Percentiles rank a stretch among this genome's conserved stretches.
These are phyloP conservation scores for Leccinum solheimii DNA, from an alignment of 1,284 basidiomycete species.

Conservation along the genomic window DNA sequence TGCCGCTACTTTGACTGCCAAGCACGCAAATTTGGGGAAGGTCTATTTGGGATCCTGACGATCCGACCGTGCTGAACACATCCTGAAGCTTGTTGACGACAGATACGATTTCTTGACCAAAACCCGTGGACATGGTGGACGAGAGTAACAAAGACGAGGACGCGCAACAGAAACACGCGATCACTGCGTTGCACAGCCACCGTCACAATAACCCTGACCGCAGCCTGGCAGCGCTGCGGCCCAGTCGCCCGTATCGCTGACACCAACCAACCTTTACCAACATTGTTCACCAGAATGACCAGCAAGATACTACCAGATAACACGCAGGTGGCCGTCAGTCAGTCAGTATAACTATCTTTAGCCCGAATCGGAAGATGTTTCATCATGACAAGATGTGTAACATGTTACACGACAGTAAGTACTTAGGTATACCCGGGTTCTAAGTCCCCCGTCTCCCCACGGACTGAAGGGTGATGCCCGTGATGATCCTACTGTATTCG, in stretches of 20 bases:
- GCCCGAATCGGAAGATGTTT: too few relatives aligned
- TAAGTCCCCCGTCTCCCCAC: background rate
- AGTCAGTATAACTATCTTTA: background rate
- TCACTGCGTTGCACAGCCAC: slow-evolving; percentile 30
- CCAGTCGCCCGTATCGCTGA: background rate
- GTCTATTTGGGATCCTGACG: slow-evolving; percentile 74
- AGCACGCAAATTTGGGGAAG: slow-evolving; percentile 85
- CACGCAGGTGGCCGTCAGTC: background rate
- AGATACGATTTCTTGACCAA: slow-evolving; percentile 75
- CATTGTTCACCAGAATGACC: background rate
- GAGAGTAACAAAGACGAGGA: slow-evolving; percentile 18
- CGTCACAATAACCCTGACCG: background rate
- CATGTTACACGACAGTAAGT: too few relatives aligned
- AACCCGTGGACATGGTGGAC: slow-evolving; percentile 56
- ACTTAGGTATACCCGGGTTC: background rate
- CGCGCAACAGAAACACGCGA: slow-evolving; percentile 29
- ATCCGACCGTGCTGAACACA: slow-evolving; percentile 81
- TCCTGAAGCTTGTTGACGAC: slow-evolving; percentile 85
- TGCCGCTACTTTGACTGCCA: slow-evolving; percentile 84
- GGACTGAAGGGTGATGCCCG: background rate
- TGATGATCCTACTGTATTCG: background rate
- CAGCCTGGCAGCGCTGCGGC: background rate
- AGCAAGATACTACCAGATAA: background rate
- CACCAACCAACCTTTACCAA: background rate
- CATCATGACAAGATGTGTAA: too few relatives aligned